Evolutionary conservation across 345 rosid species (phyloP), one percentile per base, ranked within the genome.

Genomic region (Cardamine resedifolia): DNA sequence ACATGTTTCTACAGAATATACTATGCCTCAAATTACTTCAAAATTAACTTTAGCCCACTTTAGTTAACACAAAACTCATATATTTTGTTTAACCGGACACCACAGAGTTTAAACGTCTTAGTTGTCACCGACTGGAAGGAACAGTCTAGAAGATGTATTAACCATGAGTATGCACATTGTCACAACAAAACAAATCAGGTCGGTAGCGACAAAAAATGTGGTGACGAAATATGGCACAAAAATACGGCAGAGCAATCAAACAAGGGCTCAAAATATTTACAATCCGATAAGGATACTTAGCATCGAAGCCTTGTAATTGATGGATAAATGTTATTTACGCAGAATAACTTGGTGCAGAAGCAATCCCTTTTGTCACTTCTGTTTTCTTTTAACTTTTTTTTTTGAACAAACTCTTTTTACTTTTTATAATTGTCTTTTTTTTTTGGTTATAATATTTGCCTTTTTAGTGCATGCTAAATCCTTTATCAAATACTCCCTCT

Each of bases 281-380:
- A 11, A 10, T 24, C 34, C 27, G 50, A 39, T 66, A 38, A 51
- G 53, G 14, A 68, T 60, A 61, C 74, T 75, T 75, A 75, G 21
- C 64, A 68, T 52, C 21, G 64, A 75, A 75, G 78, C 62, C 43
- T 68, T 60, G 50, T 31, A 43, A 43, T 18, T 50, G 49, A 33
- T 52, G 34, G 38, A 28, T 21, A 67, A 38, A 43, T 75, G 43
- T 7, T 68, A 41, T 43, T 1, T 68, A 58, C 23, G 38, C 21
- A 51, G 78, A 75, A 75, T 68, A 68, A 75, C 78, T 52, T 68
- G 69, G 44, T 75, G 50, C 56, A 51, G 27, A 75, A 68, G 78
- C 69, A 75, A 75, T 48, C 31, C 41, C 26, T 60, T 67, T 68
- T 68, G 68, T 59, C 49, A 15, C 64, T 43, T 68, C 16, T 75